These are phyloP conservation scores for Atalantia buxifolia DNA, from an alignment of 345 rosid species.

Conservation along the genomic window DNA sequence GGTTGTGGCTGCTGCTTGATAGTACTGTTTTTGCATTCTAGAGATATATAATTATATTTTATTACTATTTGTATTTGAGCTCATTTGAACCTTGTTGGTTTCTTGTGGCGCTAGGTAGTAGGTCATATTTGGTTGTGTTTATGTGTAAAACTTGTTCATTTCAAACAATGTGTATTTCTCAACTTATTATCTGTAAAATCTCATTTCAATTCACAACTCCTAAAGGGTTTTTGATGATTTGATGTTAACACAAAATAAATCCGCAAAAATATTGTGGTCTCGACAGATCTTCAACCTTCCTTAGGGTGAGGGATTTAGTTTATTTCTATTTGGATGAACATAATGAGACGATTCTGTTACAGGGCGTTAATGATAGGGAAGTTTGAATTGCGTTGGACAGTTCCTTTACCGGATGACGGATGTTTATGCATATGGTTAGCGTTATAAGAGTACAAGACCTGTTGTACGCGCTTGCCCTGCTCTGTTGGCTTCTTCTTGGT, in stretches of 20 bases:
- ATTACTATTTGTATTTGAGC: not conserved
- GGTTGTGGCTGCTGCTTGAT: constrained; percentile 51
- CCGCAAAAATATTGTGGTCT: not conserved
- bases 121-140: not conserved
- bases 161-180: not conserved
- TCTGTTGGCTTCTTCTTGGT: not conserved
- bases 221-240: not conserved
- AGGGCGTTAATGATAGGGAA: not conserved
- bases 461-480: not conserved
- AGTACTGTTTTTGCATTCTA: not conserved
- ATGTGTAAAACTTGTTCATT: constrained; percentile 4
- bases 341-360: not conserved
- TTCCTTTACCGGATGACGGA: not conserved
- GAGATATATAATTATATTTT: not conserved
- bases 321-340: not conserved
- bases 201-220: not conserved
- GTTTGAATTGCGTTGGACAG: not conserved
- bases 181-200: not conserved
- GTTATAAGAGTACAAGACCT: not conserved
- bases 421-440: not conserved
- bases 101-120: not conserved
- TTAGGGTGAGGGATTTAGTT: not conserved
- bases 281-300: not conserved
- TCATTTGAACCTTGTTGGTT: not conserved
- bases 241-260: not conserved